Conservation (phyloP, 345 rosid genomes). For the Anacardium occidentale region DNA sequence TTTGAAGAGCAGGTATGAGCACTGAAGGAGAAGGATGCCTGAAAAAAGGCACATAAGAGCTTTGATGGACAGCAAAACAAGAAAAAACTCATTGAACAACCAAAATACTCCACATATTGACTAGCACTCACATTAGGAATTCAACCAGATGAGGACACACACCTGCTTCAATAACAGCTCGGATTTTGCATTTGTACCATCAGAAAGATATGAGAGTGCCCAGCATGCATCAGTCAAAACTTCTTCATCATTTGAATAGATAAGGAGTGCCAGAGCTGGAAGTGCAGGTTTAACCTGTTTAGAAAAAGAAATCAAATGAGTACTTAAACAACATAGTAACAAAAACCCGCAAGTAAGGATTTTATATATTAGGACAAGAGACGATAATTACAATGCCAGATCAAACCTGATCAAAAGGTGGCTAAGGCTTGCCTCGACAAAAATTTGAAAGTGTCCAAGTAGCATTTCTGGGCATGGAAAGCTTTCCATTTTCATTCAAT, state of each 20-base stretch:
- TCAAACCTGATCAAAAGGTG: constrained; percentile 69
- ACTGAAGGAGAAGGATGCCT: constrained; percentile 78
- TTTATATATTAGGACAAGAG: background rate
- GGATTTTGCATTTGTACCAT: constrained; percentile 73
- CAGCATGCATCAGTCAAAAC: constrained; percentile 86
- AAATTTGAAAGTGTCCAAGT: constrained; percentile 90
- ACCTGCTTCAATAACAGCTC: constrained; percentile 69
- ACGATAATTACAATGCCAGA: constrained; percentile 16
- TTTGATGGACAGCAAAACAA: background rate
- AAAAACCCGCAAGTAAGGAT: background rate
- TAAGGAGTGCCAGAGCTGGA: constrained; percentile 65
- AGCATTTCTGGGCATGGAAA: constrained; percentile 84
- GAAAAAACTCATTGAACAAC: background rate
- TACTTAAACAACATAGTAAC: background rate
- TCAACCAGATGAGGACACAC: constrained; percentile 72
- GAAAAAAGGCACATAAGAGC: constrained; percentile 2
- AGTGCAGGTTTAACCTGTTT: constrained; percentile 71
- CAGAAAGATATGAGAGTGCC: constrained; percentile 83
- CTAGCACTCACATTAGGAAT: constrained; percentile 57
- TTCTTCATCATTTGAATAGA: constrained; percentile 75
- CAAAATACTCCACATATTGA: background rate
- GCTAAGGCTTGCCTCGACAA: constrained; percentile 84
- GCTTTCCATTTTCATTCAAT: constrained; percentile 65
- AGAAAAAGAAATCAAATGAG: background rate
- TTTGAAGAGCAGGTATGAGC: constrained; percentile 82